These are phyloP conservation scores for Tolypocladium sp. DNA, from an alignment of 2,329 filamentous ascomycete species.

Conservation along the genomic window DNA sequence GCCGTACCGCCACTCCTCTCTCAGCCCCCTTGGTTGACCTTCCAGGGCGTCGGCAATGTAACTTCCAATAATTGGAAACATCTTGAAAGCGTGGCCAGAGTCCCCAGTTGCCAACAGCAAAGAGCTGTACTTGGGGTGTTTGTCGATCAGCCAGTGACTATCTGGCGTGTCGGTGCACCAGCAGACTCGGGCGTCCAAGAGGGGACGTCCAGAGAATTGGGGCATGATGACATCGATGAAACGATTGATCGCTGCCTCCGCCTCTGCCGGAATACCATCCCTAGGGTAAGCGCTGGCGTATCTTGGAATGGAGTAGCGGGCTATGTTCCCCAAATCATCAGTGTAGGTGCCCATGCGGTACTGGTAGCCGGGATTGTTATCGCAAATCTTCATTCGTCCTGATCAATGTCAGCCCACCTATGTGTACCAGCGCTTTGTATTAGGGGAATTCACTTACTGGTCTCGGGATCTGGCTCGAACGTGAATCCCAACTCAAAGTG, in stretches of 20 bases:
- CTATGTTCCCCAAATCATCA: not conserved
- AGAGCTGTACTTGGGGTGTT: slow-evolving; percentile 7
- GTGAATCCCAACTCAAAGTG: not conserved
- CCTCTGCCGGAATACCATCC: not conserved
- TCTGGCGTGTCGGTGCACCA: slow-evolving; percentile 17
- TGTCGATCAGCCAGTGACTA: slow-evolving; percentile 14
- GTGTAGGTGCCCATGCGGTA: not conserved
- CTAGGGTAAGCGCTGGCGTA: not conserved
- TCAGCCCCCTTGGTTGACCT: not conserved
- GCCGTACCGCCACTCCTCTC: not conserved
- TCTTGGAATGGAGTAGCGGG: not conserved
- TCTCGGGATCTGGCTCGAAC: slow-evolving; percentile 6
- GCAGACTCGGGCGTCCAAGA: slow-evolving; percentile 12
- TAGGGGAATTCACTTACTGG: not conserved
- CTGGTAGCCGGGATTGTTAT: not conserved
- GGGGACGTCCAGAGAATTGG: slow-evolving; percentile 13
- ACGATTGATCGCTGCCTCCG: not conserved
- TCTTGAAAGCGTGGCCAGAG: slow-evolving; percentile 17
- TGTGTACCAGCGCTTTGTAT: not conserved
- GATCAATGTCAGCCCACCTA: not conserved
- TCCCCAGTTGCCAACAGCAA: slow-evolving; percentile 13
- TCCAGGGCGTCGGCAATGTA: slow-evolving; percentile 9
- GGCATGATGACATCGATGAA: not conserved
- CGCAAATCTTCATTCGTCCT: not conserved
- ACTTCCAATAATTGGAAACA: slow-evolving; percentile 14